Base-by-base conservation (phyloP, 192 early-diverging fungal genomes). In the Dissophora globulifera region DNA sequence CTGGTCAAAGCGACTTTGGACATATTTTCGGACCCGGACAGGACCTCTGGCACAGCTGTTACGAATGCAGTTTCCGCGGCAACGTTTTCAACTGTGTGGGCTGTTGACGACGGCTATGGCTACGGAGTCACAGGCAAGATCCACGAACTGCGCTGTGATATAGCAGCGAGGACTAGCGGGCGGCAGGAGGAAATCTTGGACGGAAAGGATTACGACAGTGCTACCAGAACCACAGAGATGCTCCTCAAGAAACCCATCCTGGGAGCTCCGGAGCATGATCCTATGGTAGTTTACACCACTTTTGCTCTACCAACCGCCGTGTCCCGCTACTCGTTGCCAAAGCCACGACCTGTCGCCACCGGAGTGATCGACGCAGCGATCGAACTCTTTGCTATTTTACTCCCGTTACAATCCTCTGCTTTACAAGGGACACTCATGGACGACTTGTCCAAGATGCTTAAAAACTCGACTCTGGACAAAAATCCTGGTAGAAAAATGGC, bases 351-450 rank as follows among this genome's bases (percentile, higher is more conserved):
- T 7, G 62, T 82, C 16, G 83, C 81, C 12, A 84, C 86, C 13
- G 78, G 83, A 12, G 84, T 91, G 32, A 88, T 95, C n/a, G 94
- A 99, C 75, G 79, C 88, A 2, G 85, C 91, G 8, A 86, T 97
- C 38, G 87, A 90, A 30, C 58, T 98, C 11, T 93, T 96, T 78
- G 86, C 90, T 2, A 81, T 85, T 1, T 52, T 96, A 11, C 92
- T 96, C 30, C 89, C 91, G 4, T 60, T 82, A 15, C 88, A 94
- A 45, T 82, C 82, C 10, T 86, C 90, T 22, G 64, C 85, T 6
- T 81, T 86, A 16, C 97, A 99, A 79, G 88, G 93, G 29, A 78
- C 92, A 0, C 52, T 87, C 32, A 83, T 96, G 41, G 95, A 96
- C 26, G 84, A 88, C 4, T 81, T 98, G 38, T 82, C 89, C 2